These are phyloP conservation scores for Podochytrium sp. DNA, from an alignment of 192 early-diverging fungal genomes.

Conservation along the genomic window DNA sequence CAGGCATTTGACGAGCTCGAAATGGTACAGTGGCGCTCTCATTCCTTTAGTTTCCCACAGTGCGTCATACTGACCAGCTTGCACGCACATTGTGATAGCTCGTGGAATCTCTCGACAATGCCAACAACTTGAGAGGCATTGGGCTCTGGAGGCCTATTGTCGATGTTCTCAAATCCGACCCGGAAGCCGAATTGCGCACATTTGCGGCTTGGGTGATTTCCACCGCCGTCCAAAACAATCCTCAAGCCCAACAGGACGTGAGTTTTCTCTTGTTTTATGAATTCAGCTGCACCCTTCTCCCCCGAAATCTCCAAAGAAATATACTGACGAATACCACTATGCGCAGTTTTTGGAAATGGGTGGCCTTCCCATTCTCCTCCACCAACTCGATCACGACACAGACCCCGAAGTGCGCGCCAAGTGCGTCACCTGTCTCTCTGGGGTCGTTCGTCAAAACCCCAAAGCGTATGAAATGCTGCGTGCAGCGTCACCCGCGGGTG, in stretches of 20 bases:
- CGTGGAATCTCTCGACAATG: slow-evolving; percentile 88
- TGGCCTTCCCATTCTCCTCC: slow-evolving; percentile 40
- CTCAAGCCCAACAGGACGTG: slow-evolving; percentile 76
- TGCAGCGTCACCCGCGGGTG: slow-evolving; percentile 16
- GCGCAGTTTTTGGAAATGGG: slow-evolving; percentile 41
- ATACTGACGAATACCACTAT: too few species aligned
- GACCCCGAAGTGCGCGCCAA: slow-evolving; percentile 43
- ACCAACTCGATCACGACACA: slow-evolving; percentile 26
- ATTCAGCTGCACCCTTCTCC: not conserved
- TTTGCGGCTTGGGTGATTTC: slow-evolving; percentile 89
- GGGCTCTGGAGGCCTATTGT: slow-evolving; percentile 85
- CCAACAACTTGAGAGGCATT: slow-evolving; percentile 85
- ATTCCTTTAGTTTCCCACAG: not conserved
- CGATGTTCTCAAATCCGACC: slow-evolving; percentile 44
- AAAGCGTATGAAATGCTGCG: slow-evolving; percentile 29
- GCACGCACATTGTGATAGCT: too few species aligned
- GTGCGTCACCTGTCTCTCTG: slow-evolving; percentile 45
- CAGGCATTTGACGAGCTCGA: slow-evolving; percentile 93
- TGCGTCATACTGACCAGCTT: not conserved
- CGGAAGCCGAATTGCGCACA: slow-evolving; percentile 61
- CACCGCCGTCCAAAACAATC: slow-evolving; percentile 94
- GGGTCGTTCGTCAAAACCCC: slow-evolving; percentile 45
- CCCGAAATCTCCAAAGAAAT: not conserved
- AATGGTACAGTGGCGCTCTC: slow-evolving; percentile 46
- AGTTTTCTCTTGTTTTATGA: not conserved